Evolutionary conservation across 768 basidiomycete genomes (phyloP), one percentile per base, ranked within the genome.

Genomic region (Collybia sordida): DNA sequence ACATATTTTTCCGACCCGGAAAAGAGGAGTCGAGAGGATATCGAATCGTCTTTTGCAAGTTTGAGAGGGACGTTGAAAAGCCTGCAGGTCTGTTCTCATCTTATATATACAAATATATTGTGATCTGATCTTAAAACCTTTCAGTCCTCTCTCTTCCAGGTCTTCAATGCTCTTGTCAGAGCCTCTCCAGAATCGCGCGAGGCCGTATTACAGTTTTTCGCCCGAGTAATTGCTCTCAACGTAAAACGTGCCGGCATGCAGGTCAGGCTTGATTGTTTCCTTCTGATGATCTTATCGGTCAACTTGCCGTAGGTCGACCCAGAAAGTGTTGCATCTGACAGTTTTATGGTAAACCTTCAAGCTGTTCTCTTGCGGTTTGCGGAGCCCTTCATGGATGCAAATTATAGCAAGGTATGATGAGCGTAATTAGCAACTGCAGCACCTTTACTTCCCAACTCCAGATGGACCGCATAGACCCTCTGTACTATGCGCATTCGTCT

Each of bases 351-450:
- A 51, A 98, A 98, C 58, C 61, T 95, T 25, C 90, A 95, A 57
- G 77, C 77, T n/a, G 71, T 97, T 12, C 68, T 98, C 19, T 75
- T 93, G 41, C 81, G 85, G 12, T 88, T 99, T 59, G 87, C 93
- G 23, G 92, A 95, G 57, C 96, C 96, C 0, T 96, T 98, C 60
- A 92, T 98, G 78, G 96, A 98, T 64, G 85, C 90, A 0, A 82
- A 78, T 47, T 98, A 87, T 58, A 82, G 86, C 37, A 98, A 97
- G 80, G 94, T 89, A 50, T 22, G 44, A 1, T 21, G 23, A 25
- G 17, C 8, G n/a, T 19, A 49, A 18, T 7, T 36, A 14, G n/a
- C 17, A 11, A n/a, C 36, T 28, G 47, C 19, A 24, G n/a, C 3
- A 38, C 17, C 27, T 49, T 22, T 14, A 42, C 9, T 12, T 21